phyloP scores from a whole-genome alignment of 495 filamentous ascomycete species.

The Pseudotulostoma volvatum region DNA sequence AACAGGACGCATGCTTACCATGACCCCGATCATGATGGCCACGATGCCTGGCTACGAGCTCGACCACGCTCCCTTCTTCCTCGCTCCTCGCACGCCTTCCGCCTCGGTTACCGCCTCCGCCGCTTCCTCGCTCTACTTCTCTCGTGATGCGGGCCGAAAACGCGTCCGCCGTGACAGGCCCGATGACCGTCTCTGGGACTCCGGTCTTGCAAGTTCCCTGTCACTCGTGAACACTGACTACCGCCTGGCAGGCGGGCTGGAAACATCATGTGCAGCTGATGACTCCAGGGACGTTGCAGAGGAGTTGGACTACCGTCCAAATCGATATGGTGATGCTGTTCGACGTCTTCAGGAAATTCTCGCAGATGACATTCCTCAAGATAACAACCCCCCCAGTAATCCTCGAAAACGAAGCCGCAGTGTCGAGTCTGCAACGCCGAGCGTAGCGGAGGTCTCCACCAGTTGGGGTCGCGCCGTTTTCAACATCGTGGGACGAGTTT shows the following conservation, averaged over 20 bases:
- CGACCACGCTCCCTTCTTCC: conserved; percentile 46
- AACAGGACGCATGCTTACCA: too few species aligned
- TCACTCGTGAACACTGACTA: conserved; percentile 40
- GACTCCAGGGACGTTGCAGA: conserved; percentile 10
- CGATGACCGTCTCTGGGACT: conserved; percentile 14
- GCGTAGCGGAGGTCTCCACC: conserved; percentile 3
- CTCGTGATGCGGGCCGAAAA: conserved; percentile 38
- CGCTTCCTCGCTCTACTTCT: conserved; percentile 40
- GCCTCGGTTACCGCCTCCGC: conserved; percentile 43
- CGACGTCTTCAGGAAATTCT: conserved; percentile 14
- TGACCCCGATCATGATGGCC: too few species aligned
- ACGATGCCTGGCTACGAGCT: too few species aligned
- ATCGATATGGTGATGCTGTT: conserved; percentile 29
- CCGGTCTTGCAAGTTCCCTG: conserved; percentile 19
- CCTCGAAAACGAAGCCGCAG: conserved; percentile 25
- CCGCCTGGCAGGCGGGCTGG: conserved; percentile 44
- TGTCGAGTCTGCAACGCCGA: conserved; percentile 15
- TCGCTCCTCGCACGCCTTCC: conserved; percentile 46
- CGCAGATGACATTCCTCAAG: conserved; percentile 17
- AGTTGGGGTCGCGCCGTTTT: conserved; percentile 34
- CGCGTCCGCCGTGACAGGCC: conserved; percentile 20
- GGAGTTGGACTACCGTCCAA: conserved; percentile 29
- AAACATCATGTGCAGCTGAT: conserved; percentile 22
- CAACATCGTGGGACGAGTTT: conserved; percentile 57
- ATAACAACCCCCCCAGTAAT: conserved; percentile 9